phyloP scores from a whole-genome alignment of 805 yeast genomes.

The Starmera dryadoides region DNA sequence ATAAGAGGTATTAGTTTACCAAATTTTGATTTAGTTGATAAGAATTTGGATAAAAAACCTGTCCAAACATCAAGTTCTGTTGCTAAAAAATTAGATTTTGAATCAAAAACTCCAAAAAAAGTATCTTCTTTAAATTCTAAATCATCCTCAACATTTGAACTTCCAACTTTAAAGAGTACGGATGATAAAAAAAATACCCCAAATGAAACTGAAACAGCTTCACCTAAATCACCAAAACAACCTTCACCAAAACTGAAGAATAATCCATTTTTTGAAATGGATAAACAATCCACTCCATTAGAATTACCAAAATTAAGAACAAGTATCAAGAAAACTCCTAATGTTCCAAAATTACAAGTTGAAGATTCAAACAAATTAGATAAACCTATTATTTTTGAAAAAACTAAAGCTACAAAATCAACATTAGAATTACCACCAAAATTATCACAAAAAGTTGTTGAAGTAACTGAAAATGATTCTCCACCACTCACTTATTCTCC shows the following conservation, averaged over 20 bases:
- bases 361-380: too few relatives aligned
- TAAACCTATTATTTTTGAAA: neutral
- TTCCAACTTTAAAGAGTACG: too few relatives aligned
- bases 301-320: neutral
- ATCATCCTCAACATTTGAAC: too few relatives aligned
- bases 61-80: neutral
- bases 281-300: constrained; percentile 2
- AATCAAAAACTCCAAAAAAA: constrained; percentile 6
- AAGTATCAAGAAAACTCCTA: neutral
- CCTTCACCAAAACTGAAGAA: neutral
- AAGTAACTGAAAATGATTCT: too few relatives aligned
- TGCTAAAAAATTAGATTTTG: constrained; percentile 7
- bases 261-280: constrained; percentile 12
- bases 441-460: too few relatives aligned
- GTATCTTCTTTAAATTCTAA: too few relatives aligned
- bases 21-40: constrained; percentile 55
- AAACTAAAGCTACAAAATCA: neutral
- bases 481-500: constrained; percentile 9
- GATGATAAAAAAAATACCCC: too few relatives aligned
- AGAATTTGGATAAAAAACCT: constrained; percentile 27
- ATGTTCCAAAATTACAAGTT: too few relatives aligned
- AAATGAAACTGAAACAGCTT: too few relatives aligned
- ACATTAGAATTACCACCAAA: too few relatives aligned
- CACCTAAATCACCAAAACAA: constrained; percentile 1
- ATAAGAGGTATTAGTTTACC: constrained; percentile 70